phyloP scores from a whole-genome alignment of 768 basidiomycete genomes.

The Coprinellus micaceus region DNA sequence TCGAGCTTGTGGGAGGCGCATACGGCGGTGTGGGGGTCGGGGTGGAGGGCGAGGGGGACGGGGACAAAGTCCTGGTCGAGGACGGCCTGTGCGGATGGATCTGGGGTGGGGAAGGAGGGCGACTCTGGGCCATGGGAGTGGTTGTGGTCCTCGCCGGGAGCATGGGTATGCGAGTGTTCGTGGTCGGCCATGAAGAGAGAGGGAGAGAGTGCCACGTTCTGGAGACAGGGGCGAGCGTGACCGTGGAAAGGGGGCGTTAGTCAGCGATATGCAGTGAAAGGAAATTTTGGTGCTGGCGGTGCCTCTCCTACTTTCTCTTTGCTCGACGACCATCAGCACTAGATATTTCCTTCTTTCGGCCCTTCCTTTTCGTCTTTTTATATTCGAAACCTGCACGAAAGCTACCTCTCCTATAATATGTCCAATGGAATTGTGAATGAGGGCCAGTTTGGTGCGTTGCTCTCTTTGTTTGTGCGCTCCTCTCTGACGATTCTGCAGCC shows the following conservation, averaged over 20 bases:
- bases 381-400: not conserved
- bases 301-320: conserved; percentile 22
- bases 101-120: conserved; percentile 46
- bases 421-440: conserved; percentile 92
- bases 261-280: not conserved
- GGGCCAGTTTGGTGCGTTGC: conserved; percentile 61
- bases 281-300: conserved; percentile 13
- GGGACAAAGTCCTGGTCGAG: conserved; percentile 72
- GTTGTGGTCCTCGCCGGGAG: conserved; percentile 49
- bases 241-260: conserved; percentile 15
- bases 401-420: conserved; percentile 48
- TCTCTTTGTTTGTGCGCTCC: conserved; percentile 15
- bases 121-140: conserved; percentile 49
- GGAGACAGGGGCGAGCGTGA: conserved; percentile 12
- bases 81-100: conserved; percentile 69
- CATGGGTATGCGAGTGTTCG: conserved; percentile 56
- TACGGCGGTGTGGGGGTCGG: conserved; percentile 51
- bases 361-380: conserved; percentile 15
- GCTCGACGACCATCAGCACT: conserved; percentile 19
- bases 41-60: conserved; percentile 51
- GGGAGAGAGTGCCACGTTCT: conserved; percentile 13
- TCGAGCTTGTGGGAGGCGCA: conserved; percentile 69
- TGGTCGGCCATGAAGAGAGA: conserved; percentile 8
- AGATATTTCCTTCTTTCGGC: conserved; percentile 17
- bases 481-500: conserved; percentile 38